Evolutionary conservation across 2,329 filamentous ascomycete species (phyloP).

Genomic region (Cordyceps tenuipes): DNA sequence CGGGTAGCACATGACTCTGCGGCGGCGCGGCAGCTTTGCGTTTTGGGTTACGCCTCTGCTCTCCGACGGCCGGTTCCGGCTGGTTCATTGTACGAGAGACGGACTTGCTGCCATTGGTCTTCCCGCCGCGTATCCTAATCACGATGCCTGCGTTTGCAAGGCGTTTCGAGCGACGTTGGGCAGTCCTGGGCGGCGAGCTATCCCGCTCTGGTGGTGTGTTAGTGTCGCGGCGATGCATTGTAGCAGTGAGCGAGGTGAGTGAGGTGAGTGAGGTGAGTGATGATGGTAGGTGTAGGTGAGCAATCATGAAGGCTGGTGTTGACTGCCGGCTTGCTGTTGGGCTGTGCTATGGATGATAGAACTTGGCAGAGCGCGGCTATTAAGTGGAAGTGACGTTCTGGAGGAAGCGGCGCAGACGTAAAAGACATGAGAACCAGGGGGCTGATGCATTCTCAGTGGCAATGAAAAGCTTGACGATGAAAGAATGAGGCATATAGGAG

Average conservation of each 20-base stretch:
- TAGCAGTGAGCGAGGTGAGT: neutral
- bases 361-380: neutral
- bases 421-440: neutral
- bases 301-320: neutral
- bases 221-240: neutral
- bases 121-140: neutral
- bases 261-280: neutral
- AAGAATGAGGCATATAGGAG: neutral
- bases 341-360: neutral
- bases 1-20: conserved; percentile 21
- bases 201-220: neutral
- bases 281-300: neutral
- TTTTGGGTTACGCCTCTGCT: conserved; percentile 33
- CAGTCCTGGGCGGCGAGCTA: neutral
- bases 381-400: neutral
- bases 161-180: neutral
- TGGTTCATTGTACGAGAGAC: neutral
- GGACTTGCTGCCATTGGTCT: neutral
- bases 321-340: too few relatives aligned
- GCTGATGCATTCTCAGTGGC: neutral
- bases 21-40: conserved; percentile 32
- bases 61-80: conserved; percentile 13
- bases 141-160: neutral
- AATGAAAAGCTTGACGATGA: neutral
- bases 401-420: neutral